phyloP scores from a whole-genome alignment of 2,329 filamentous ascomycete species.

The Grosmannia penicillata region DNA sequence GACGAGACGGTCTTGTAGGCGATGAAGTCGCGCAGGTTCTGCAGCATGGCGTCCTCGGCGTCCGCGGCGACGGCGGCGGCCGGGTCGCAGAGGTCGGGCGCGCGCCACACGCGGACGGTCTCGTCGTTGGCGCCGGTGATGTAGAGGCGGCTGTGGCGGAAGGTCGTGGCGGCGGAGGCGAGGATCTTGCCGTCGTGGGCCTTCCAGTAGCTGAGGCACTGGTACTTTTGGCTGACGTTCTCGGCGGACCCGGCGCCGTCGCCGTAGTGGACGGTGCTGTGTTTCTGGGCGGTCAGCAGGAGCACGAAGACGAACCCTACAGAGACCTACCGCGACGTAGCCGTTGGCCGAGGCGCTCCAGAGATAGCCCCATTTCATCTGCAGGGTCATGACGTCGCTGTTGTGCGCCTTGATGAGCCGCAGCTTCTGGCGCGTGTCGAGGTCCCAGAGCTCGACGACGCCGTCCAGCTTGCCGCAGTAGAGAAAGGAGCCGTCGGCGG shows the following conservation, averaged over 20 bases:
- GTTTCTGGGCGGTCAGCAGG: slow-evolving; percentile 32
- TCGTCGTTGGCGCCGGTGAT: slow-evolving; percentile 92
- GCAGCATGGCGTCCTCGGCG: slow-evolving; percentile 44
- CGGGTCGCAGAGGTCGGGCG: slow-evolving; percentile 30
- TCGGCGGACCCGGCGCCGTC: slow-evolving; percentile 33
- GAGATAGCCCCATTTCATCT: slow-evolving; percentile 70
- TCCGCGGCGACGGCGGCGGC: slow-evolving; percentile 21
- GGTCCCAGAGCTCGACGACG: slow-evolving; percentile 88
- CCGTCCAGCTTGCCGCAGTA: slow-evolving; percentile 83
- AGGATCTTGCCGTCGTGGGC: slow-evolving; percentile 81
- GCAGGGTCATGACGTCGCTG: slow-evolving; percentile 73
- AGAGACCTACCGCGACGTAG: slow-evolving; percentile 54
- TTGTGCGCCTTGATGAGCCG: slow-evolving; percentile 70
- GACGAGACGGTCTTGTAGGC: slow-evolving; percentile 87
- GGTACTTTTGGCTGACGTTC: slow-evolving; percentile 37
- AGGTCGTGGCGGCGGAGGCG: slow-evolving; percentile 60
- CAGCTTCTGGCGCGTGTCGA: slow-evolving; percentile 84
- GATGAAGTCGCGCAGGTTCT: slow-evolving; percentile 70
- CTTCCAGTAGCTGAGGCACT: slow-evolving; percentile 19
- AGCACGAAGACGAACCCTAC: background rate
- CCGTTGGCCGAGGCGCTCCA: slow-evolving; percentile 86
- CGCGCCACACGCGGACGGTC: slow-evolving; percentile 76
- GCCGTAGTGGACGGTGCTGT: slow-evolving; percentile 50
- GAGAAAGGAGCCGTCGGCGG: slow-evolving; percentile 78
- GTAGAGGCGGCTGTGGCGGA: slow-evolving; percentile 64